phyloP scores from a whole-genome alignment of 768 basidiomycete species.

The Kwoniella sp. region DNA sequence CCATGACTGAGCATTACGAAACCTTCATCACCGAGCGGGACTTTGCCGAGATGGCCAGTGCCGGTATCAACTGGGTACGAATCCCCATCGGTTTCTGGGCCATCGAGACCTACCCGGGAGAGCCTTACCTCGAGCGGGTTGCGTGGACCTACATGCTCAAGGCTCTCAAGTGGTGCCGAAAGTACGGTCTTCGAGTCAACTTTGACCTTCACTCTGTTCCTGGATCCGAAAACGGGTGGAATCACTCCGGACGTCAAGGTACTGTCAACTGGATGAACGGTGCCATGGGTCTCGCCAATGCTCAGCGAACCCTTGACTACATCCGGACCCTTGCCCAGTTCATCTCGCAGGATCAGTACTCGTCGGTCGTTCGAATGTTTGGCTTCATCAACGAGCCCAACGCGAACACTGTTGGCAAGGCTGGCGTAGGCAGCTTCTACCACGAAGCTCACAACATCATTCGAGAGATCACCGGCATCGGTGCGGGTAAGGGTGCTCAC shows the following conservation, averaged over 20 bases:
- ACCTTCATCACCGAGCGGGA: constrained; percentile 70
- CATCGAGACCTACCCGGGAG: constrained; percentile 69
- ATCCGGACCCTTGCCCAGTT: constrained; percentile 90
- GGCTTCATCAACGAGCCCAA: constrained; percentile 51
- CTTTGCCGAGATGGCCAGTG: constrained; percentile 86
- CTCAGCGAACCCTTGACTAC: constrained; percentile 82
- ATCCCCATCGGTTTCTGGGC: constrained; percentile 89
- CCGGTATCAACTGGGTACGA: constrained; percentile 90
- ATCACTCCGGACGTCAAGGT: constrained; percentile 80
- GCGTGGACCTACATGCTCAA: constrained; percentile 92
- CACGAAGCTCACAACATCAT: constrained; percentile 57
- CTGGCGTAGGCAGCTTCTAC: constrained; percentile 50
- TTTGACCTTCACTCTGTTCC: constrained; percentile 66
- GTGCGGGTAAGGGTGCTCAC: constrained; percentile 61
- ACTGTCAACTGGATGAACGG: constrained; percentile 47
- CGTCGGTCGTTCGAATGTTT: constrained; percentile 43
- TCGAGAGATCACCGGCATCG: constrained; percentile 67
- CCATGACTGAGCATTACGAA: constrained; percentile 74
- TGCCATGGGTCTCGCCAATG: constrained; percentile 95
- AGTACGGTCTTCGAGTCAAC: constrained; percentile 94
- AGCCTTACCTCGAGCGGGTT: constrained; percentile 79
- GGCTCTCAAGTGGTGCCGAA: constrained; percentile 89
- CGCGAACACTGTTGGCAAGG: constrained; percentile 33
- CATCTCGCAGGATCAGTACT: constrained; percentile 55
- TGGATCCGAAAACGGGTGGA: constrained; percentile 74